Percentiles rank a stretch among this genome's conserved stretches.
These are phyloP conservation scores for Trypanosomatidae sp. DNA, from an alignment of 208 protist species.

Conservation along the genomic window DNA sequence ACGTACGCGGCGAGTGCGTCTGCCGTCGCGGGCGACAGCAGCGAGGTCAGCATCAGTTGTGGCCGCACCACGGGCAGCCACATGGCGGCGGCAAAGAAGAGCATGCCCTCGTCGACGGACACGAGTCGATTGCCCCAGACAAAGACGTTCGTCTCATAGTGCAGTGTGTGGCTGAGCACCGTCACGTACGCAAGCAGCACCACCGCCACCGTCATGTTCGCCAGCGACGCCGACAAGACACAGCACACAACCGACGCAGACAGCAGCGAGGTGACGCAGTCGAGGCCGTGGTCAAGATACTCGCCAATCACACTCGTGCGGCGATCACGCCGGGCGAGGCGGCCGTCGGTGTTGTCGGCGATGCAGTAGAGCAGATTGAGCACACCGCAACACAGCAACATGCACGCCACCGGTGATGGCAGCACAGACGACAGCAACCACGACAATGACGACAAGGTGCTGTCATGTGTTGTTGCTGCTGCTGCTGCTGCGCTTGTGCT, in stretches of 20 bases:
- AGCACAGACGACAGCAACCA: too few relatives aligned
- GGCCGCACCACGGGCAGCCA: slow-evolving; percentile 59
- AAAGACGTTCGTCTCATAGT: slow-evolving; percentile 74
- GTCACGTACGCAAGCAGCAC: slow-evolving; percentile 53
- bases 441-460: too few relatives aligned
- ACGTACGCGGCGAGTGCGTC: too few relatives aligned
- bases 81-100: slow-evolving; percentile 67
- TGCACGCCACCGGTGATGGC: too few relatives aligned
- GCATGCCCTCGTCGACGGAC: slow-evolving; percentile 84
- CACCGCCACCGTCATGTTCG: slow-evolving; percentile 55
- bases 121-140: slow-evolving; percentile 80
- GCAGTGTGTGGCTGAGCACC: slow-evolving; percentile 63
- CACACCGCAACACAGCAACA: slow-evolving; percentile 51
- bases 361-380: slow-evolving; percentile 80
- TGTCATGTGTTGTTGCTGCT: background rate
- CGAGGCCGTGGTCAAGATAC: slow-evolving; percentile 87
- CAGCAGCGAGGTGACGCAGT: slow-evolving; percentile 85
- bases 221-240: slow-evolving; percentile 41
- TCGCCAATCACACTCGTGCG: slow-evolving; percentile 74
- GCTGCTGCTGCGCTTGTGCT: background rate
- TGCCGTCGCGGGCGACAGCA: too few relatives aligned
- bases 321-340: slow-evolving; percentile 65
- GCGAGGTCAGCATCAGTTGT: too few relatives aligned
- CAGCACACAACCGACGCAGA: slow-evolving; percentile 39
- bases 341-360: slow-evolving; percentile 84